phyloP scores from a whole-genome alignment of 148 eudicot species.

The Beta vulgaris region DNA sequence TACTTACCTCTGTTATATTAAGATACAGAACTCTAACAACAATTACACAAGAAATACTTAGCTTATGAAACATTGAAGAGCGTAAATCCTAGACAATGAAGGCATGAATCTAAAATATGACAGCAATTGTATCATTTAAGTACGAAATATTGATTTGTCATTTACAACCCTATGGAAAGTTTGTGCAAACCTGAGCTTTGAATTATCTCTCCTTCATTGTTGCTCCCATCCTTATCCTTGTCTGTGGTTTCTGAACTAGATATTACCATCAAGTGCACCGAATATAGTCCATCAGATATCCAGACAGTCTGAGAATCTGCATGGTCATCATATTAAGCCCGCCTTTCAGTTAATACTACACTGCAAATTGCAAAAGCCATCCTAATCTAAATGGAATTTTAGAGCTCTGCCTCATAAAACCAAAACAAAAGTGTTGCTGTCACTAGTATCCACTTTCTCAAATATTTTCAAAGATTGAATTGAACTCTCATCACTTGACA shows the following conservation, averaged over 20 bases:
- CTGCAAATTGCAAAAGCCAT: not conserved
- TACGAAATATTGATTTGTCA: not conserved
- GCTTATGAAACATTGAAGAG: not conserved
- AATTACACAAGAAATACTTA: not conserved
- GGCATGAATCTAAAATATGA: not conserved
- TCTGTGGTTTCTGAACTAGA: slow-evolving; percentile 42
- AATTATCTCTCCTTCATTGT: slow-evolving; percentile 36
- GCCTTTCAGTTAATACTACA: slow-evolving; percentile 11
- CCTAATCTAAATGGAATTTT: not conserved
- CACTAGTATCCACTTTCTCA: not conserved
- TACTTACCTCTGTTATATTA: not conserved
- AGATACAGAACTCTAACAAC: not conserved
- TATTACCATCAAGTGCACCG: slow-evolving; percentile 49
- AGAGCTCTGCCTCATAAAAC: not conserved
- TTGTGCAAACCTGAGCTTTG: slow-evolving; percentile 57
- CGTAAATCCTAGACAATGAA: not conserved
- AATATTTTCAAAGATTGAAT: not conserved
- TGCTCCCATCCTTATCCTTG: slow-evolving; percentile 36
- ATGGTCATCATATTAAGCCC: slow-evolving; percentile 22
- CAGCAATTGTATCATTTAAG: not conserved
- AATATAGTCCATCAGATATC: slow-evolving; percentile 71
- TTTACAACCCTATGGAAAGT: not conserved
- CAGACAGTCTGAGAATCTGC: slow-evolving; percentile 72
- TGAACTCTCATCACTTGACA: not conserved
- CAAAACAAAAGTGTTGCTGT: not conserved